Base-by-base conservation (phyloP, 2,329 filamentous ascomycete species). In the Fusarium coicis region DNA sequence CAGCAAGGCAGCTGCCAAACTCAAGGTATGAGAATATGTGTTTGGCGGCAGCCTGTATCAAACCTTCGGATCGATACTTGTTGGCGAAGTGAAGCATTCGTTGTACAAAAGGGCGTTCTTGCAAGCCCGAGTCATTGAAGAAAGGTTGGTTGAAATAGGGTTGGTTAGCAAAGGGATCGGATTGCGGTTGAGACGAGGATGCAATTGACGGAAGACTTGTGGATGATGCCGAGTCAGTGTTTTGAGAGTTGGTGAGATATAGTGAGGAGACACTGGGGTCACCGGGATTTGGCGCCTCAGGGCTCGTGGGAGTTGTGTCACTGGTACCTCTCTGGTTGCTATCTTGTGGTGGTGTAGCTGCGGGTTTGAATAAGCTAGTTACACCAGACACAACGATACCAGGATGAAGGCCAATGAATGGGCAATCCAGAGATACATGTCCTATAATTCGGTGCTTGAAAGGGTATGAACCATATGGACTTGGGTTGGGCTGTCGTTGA, bases 391-490 rank as follows among this genome's bases (percentile, higher is more conserved):
- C 88, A 46, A 97, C 89, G 46, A 98, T 93, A 10, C 95, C 93
- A 3, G 94, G 95, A 81, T 98, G 94, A 79, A 98, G 92, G 7
- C 95, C 95, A 10, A 97, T 85, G 66, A 97, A 94, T 0, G 95
- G 95, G 0, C 93, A 93, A 81, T 98, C 95, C 54, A 97, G 92
- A 63, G 93, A 93, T 63, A 98, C 86, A 9, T 91, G 91, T 0
- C 95, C 95, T 36, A 97, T 82, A 44, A 97, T 93, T 15, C 90
- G 89, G 83, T 97, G 93, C 71, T 90, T 91, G 73, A 93, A 90
- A 16, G 84, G 84, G 64, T 79, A 79, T 54, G 71, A 78, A 30
- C 66, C 74, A 46, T 82, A 80, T 0, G 82, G 80, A 60, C 77
- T 77, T 21, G 63, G 69, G 47, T 82, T 81, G 14, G 83, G 81